Evolutionary conservation across 192 early-diverging fungal genomes (phyloP).

Genomic region (Geranomyces michiganensis): DNA sequence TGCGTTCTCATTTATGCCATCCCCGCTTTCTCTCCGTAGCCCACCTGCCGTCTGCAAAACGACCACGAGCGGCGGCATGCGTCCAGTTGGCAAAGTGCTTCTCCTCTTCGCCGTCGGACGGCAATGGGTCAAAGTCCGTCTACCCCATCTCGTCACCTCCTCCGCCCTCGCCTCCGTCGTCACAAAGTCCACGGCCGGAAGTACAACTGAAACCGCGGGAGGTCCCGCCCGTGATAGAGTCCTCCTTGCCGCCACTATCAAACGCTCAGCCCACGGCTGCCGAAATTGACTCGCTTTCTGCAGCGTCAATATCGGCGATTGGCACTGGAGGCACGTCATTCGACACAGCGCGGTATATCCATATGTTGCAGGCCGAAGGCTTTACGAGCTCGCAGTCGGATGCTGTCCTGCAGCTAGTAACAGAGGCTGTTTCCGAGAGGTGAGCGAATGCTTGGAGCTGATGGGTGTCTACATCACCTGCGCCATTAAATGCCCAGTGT

Average conservation of each 20-base stretch:
- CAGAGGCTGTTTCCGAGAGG: slow-evolving; percentile 72
- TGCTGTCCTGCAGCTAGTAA: slow-evolving; percentile 69
- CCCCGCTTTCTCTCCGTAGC: no score
- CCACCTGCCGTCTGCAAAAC: no score
- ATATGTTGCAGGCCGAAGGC: slow-evolving; percentile 72
- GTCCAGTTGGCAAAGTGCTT: neutral
- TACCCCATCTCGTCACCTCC: neutral
- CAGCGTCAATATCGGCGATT: neutral
- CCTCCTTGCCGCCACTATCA: slow-evolving; percentile 20
- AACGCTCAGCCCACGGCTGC: neutral
- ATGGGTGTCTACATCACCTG: no score
- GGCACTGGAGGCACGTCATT: slow-evolving; percentile 42
- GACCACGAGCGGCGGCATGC: no score
- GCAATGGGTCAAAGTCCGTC: neutral
- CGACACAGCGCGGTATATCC: slow-evolving; percentile 74
- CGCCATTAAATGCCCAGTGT: no score
- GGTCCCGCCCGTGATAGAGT: neutral
- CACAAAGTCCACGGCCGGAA: neutral
- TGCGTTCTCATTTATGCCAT: no score
- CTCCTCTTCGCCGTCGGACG: neutral
- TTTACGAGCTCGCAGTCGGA: slow-evolving; percentile 72
- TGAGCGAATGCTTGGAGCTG: no score
- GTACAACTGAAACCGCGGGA: slow-evolving; percentile 3
- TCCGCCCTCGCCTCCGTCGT: neutral
- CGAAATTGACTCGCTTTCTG: neutral